Percentiles rank a stretch among this genome's conserved stretches.
Evolutionary conservation across 1,284 basidiomycete species (phyloP).

Genomic region (Earliella scabrosa): DNA sequence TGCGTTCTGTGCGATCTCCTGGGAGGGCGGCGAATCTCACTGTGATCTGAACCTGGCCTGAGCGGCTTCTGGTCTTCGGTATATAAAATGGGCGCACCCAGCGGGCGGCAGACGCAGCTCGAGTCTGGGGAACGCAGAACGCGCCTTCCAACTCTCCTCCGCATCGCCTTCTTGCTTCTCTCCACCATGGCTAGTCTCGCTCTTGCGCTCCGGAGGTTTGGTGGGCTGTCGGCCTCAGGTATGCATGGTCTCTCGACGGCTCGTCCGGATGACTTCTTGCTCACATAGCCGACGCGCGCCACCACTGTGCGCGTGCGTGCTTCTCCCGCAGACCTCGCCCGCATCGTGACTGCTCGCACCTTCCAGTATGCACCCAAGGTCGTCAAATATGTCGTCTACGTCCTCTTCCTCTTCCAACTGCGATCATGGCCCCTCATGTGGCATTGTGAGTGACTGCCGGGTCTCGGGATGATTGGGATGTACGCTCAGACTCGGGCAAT

Average conservation of each 20-base stretch:
- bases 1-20: no score
- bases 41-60: not conserved
- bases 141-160: not conserved
- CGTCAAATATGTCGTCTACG: constrained; percentile 30
- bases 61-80: not conserved
- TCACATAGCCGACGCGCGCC: constrained; percentile 52
- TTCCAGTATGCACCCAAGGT: constrained; percentile 18
- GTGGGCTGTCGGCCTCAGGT: constrained; percentile 1
- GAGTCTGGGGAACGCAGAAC: not conserved
- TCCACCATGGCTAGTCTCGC: constrained; percentile 5
- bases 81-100: not conserved
- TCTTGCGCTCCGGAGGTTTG: not conserved
- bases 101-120: no score
- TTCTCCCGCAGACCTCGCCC: constrained; percentile 75
- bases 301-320: no score
- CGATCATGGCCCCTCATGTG: constrained; percentile 66
- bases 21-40: no score
- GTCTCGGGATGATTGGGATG: not conserved
- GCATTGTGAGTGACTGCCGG: constrained; percentile 56
- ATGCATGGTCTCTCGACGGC: no score
- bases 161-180: not conserved
- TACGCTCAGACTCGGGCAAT: not conserved
- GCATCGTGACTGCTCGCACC: constrained; percentile 73
- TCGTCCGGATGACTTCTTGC: not conserved
- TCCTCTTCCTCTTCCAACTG: constrained; percentile 54